Percentiles rank a stretch among this genome's conserved stretches.
These are phyloP conservation scores for Bonia amplexicaulis DNA, from an alignment of 176 grass and related monocot species.

Conservation along the genomic window DNA sequence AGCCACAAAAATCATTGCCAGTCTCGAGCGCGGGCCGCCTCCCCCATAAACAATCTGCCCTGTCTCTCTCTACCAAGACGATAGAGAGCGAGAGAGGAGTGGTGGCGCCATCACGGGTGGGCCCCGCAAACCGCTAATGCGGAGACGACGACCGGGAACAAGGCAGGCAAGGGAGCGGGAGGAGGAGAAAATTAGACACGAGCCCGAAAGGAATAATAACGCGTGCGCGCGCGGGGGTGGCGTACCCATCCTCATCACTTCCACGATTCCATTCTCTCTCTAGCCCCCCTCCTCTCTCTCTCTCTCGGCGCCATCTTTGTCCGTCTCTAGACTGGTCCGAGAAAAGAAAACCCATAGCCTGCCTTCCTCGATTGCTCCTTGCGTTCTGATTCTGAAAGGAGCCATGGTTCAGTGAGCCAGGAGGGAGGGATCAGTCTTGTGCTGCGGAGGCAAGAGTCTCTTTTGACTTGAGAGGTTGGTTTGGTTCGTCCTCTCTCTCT, in stretches of 20 bases:
- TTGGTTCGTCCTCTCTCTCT: neutral
- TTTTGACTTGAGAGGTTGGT: neutral
- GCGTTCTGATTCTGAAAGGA: neutral
- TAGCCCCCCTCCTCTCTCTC: neutral
- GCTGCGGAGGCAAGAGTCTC: neutral
- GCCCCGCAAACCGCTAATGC: conserved; percentile 14
- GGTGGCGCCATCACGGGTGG: conserved; percentile 23
- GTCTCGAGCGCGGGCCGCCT: neutral
- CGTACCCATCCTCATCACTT: conserved; percentile 13
- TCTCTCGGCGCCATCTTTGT: conserved; percentile 31
- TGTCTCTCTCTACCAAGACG: neutral
- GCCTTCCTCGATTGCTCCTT: neutral
- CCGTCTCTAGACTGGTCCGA: conserved; percentile 11
- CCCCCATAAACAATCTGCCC: neutral
- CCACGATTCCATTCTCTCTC: neutral
- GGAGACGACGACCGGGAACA: conserved; percentile 24
- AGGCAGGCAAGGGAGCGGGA: neutral
- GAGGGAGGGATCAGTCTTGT: neutral
- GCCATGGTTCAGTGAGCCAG: conserved; percentile 23
- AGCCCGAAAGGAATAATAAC: neutral
- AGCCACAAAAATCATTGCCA: neutral
- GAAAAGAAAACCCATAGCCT: neutral
- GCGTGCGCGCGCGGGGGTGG: neutral
- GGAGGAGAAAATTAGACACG: conserved; percentile 7
- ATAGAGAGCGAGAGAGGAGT: neutral